These are phyloP conservation scores for Nemania sp. DNA, from an alignment of 2,329 filamentous ascomycete genomes.

Conservation along the genomic window DNA sequence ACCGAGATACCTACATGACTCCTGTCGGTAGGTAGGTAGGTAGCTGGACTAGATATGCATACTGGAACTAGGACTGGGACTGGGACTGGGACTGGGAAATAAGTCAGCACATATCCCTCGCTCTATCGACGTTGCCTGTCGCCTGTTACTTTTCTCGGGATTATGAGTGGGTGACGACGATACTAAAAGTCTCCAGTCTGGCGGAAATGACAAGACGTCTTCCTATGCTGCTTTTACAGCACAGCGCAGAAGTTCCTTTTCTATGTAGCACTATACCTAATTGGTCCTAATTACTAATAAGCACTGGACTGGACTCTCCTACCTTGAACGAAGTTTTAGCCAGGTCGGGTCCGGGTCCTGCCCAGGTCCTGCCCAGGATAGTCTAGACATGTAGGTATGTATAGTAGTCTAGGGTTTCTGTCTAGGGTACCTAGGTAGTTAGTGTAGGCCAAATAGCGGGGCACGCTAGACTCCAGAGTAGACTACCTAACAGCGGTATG, in stretches of 20 bases:
- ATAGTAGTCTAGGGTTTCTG: too few relatives aligned
- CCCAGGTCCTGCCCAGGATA: too few relatives aligned
- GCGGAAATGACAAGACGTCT: constrained; percentile 3
- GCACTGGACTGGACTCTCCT: not conserved
- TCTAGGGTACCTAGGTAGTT: too few relatives aligned
- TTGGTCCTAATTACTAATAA: not conserved
- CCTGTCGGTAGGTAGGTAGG: not conserved
- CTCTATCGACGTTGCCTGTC: not conserved
- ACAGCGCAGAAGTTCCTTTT: not conserved
- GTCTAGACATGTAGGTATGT: too few relatives aligned
- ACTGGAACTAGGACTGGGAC: too few relatives aligned
- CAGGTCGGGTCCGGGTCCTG: too few relatives aligned
- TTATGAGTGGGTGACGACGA: not conserved
- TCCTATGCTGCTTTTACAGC: not conserved
- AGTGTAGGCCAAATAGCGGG: too few relatives aligned
- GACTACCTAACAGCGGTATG: too few relatives aligned
- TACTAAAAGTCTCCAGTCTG: not conserved
- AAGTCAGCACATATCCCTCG: not conserved
- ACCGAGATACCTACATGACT: not conserved
- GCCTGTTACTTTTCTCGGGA: not conserved
- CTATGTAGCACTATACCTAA: not conserved
- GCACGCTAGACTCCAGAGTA: not conserved
- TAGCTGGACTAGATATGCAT: too few relatives aligned
- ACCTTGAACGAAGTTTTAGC: too few relatives aligned
- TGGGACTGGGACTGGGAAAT: too few relatives aligned